A percentile compares a stretch with the other conserved stretches of the same genome.
Conservation (phyloP, 495 filamentous ascomycete genomes). For the Hyphodiscus hymeniophilus region DNA sequence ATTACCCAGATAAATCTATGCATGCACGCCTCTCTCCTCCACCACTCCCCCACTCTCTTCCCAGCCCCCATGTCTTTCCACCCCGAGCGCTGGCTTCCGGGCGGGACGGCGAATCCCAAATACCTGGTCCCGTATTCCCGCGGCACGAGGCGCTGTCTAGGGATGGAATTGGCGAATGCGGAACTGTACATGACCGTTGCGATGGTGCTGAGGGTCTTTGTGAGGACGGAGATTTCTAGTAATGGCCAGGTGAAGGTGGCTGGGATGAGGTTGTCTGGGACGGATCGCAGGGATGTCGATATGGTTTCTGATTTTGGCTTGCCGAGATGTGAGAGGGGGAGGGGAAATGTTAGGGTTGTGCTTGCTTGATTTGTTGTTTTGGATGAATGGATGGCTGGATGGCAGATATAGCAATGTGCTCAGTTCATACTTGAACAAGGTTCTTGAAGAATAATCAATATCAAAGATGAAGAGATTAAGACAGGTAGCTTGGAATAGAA, state of each 20-base stretch:
- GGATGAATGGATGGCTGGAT: too few relatives aligned
- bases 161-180: conserved; percentile 35
- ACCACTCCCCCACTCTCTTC: conserved; percentile 28
- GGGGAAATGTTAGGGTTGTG: neutral
- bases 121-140: conserved; percentile 39
- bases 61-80: conserved; percentile 34
- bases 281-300: neutral
- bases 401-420: too few relatives aligned
- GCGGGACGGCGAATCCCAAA: conserved; percentile 9
- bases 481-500: too few relatives aligned
- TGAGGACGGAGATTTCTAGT: neutral
- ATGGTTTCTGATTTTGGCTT: neutral
- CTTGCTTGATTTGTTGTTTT: too few relatives aligned
- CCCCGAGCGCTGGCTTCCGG: conserved; percentile 38
- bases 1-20: conserved; percentile 35
- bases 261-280: conserved; percentile 6
- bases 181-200: conserved; percentile 32
- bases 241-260: neutral
- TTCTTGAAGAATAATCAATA: too few relatives aligned
- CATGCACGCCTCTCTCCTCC: conserved; percentile 41
- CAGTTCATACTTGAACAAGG: too few relatives aligned
- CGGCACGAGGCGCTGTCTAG: conserved; percentile 39
- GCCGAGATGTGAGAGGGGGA: neutral
- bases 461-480: too few relatives aligned
- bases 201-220: conserved; percentile 27